These are phyloP conservation scores for Schwanniomyces occidentalis DNA, from an alignment of 805 yeast genomes.

Conservation along the genomic window DNA sequence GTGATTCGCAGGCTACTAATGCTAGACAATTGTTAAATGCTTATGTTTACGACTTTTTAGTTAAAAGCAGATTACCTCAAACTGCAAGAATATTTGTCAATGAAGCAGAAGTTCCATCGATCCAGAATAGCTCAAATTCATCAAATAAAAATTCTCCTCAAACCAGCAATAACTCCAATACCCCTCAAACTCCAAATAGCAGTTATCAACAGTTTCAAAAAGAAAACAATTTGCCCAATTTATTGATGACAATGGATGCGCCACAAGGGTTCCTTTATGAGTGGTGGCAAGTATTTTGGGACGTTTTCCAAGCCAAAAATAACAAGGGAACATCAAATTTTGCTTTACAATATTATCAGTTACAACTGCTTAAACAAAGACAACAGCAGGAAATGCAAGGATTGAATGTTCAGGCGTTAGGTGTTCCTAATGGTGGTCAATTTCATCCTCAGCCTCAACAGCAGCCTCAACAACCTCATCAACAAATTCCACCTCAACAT, in stretches of 20 bases:
- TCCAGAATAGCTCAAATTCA: constrained; percentile 10
- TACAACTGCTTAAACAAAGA: constrained; percentile 57
- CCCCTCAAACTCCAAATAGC: constrained; percentile 7
- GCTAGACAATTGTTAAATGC: constrained; percentile 70
- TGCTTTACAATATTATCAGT: constrained; percentile 72
- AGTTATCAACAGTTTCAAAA: constrained; percentile 26
- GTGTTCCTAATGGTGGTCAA: constrained; percentile 16
- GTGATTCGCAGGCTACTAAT: constrained; percentile 49
- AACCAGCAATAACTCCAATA: constrained; percentile 7
- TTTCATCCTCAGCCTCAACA: constrained; percentile 11
- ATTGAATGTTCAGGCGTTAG: constrained; percentile 27
- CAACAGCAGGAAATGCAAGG: constrained; percentile 55
- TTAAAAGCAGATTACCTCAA: constrained; percentile 68
- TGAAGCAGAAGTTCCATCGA: constrained; percentile 69
- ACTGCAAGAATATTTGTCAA: constrained; percentile 73
- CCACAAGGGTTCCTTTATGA: constrained; percentile 86
- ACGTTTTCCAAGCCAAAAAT: constrained; percentile 79
- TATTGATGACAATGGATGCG: constrained; percentile 67
- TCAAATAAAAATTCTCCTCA: constrained; percentile 30
- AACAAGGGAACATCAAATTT: constrained; percentile 58
- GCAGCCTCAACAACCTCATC: constrained; percentile 24
- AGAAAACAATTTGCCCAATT: constrained; percentile 47
- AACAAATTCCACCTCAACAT: constrained; percentile 15
- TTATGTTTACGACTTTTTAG: constrained; percentile 80
- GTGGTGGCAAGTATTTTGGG: constrained; percentile 98